Conservation (phyloP, 805 yeast species). For the Candida vaughaniae region DNA sequence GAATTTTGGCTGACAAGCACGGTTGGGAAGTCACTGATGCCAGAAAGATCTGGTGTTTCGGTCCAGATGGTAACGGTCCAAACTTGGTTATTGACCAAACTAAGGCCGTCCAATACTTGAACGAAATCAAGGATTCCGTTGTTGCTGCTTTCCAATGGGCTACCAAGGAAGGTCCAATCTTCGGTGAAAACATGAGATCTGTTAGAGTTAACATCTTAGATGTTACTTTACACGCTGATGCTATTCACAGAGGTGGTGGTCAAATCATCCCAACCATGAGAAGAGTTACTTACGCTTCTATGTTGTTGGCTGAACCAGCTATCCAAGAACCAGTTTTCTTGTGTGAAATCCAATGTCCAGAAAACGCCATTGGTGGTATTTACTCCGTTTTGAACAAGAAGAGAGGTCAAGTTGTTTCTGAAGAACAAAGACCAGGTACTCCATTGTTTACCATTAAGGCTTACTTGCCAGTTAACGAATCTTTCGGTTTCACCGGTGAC, state of each 20-base stretch:
- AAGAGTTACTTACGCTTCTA: conserved; percentile 98
- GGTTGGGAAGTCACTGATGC: conserved; percentile 99
- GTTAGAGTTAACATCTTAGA: conserved; percentile 97
- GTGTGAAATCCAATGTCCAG: conserved; percentile 99
- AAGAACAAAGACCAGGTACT: conserved; percentile 99
- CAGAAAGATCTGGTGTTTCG: conserved; percentile 99
- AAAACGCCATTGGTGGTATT: conserved; percentile 99
- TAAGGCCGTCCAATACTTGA: conserved; percentile 98
- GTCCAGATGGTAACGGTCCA: conserved; percentile 99
- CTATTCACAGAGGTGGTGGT: conserved; percentile 99
- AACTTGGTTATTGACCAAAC: conserved; percentile 99
- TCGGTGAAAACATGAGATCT: conserved; percentile 96
- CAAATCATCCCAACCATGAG: conserved; percentile 99
- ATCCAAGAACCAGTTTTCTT: conserved; percentile 99
- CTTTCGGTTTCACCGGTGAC: conserved; percentile 99
- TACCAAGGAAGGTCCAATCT: conserved; percentile 98
- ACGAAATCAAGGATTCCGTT: conserved; percentile 98
- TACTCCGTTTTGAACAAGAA: conserved; percentile 98
- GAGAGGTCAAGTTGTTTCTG: conserved; percentile 99
- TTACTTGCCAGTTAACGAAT: conserved; percentile 99
- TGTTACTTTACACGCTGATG: conserved; percentile 99
- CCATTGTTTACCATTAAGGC: conserved; percentile 99
- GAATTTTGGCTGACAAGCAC: conserved; percentile 97
- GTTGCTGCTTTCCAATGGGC: conserved; percentile 99
- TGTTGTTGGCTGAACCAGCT: conserved; percentile 97